Evolutionary conservation across 2,329 filamentous ascomycete species (phyloP).

Genomic region (Scolecobasidium constrictum): DNA sequence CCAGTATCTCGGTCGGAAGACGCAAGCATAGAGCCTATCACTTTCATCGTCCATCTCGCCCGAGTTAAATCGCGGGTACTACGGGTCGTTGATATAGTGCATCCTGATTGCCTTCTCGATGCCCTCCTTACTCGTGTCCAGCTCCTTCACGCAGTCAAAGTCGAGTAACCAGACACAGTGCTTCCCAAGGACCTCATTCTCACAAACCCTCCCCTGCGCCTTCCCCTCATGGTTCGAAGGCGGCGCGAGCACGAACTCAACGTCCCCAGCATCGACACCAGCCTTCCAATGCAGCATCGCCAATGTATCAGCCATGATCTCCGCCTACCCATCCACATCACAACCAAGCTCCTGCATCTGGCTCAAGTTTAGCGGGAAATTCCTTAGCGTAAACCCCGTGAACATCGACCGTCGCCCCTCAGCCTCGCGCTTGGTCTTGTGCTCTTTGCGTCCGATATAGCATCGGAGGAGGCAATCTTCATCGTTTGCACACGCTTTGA

Average conservation of each 20-base stretch:
- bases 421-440: conserved; percentile 3
- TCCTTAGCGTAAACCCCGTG: conserved; percentile 33
- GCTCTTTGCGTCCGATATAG: conserved; percentile 35
- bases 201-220: too few species aligned
- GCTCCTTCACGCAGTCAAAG: conserved; percentile 47
- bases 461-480: conserved; percentile 39
- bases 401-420: too few species aligned
- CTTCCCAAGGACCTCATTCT: conserved; percentile 5
- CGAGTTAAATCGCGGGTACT: conserved; percentile 32
- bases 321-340: conserved; percentile 24
- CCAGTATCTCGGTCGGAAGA: too few species aligned
- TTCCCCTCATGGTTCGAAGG: too few species aligned
- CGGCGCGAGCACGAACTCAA: conserved; percentile 43
- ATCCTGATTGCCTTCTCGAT: conserved; percentile 30
- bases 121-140: conserved; percentile 32
- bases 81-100: conserved; percentile 43
- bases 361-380: conserved; percentile 39
- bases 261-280: conserved; percentile 39
- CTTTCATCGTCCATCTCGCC: conserved; percentile 1
- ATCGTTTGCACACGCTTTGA: conserved; percentile 12
- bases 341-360: conserved; percentile 37
- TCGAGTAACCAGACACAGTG: conserved; percentile 35
- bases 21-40: too few species aligned
- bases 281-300: conserved; percentile 41
- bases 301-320: conserved; percentile 38